A percentile compares a stretch with the other conserved stretches of the same genome.
These are phyloP conservation scores for Sporothrix globosa DNA, from an alignment of 2,329 filamentous ascomycete genomes.

Conservation along the genomic window DNA sequence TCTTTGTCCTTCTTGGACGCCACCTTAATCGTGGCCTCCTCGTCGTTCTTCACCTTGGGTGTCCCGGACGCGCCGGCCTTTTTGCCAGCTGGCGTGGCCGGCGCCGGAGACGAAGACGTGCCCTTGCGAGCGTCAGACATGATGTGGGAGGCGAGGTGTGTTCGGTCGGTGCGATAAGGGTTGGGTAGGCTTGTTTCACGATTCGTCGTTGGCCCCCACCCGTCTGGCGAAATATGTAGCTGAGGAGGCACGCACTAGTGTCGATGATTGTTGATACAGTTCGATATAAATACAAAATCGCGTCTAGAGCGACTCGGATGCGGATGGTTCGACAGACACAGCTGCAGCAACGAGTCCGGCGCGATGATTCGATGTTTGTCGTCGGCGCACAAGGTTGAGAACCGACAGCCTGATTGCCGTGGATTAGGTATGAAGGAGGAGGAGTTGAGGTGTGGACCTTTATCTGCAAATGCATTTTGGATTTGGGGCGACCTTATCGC, in stretches of 20 bases:
- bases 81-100: conserved; percentile 32
- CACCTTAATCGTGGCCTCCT: conserved; percentile 65
- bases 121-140: conserved; percentile 43
- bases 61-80: conserved; percentile 33
- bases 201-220: background rate
- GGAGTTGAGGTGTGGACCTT: conserved; percentile 17
- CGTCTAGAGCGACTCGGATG: background rate
- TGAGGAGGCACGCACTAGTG: background rate
- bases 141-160: conserved; percentile 25
- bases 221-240: background rate
- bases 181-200: background rate
- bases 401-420: conserved; percentile 11
- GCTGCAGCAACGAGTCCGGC: background rate
- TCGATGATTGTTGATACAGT: background rate
- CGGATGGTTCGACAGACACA: background rate
- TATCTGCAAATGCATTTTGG: conserved; percentile 13
- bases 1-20: conserved; percentile 59
- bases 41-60: conserved; percentile 51
- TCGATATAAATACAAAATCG: background rate
- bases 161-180: background rate
- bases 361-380: conserved; percentile 18
- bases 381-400: conserved; percentile 19
- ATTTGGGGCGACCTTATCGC: conserved; percentile 17
- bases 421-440: conserved; percentile 14
- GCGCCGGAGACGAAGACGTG: conserved; percentile 37